phyloP scores from a whole-genome alignment of 331 rosid genomes.

The Malus hybrid region DNA sequence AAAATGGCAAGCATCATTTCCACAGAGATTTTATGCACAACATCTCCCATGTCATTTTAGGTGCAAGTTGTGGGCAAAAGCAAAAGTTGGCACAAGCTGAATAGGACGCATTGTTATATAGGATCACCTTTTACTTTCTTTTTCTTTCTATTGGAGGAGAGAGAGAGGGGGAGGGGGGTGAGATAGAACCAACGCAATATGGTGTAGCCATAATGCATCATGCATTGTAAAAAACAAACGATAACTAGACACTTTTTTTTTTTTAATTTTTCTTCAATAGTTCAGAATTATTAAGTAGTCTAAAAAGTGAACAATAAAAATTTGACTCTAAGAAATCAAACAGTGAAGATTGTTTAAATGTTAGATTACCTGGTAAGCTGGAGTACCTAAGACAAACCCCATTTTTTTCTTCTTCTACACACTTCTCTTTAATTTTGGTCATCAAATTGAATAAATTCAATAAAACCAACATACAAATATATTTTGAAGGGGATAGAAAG shows the following conservation, averaged over 20 bases:
- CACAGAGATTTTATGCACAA: not conserved
- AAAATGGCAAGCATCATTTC: not conserved
- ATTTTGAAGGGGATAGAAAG: not conserved
- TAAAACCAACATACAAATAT: not conserved
- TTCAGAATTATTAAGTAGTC: no score
- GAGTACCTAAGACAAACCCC: not conserved
- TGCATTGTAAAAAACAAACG: not conserved
- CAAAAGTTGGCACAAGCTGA: conserved; percentile 13
- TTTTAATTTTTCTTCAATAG: no score
- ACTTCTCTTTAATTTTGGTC: no score
- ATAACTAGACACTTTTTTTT: not conserved
- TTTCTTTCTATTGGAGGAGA: not conserved
- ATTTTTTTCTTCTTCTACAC: not conserved
- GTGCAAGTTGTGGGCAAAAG: conserved; percentile 24
- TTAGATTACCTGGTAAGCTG: not conserved
- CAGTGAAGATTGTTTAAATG: not conserved
- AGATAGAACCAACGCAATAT: not conserved
- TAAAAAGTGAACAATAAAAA: no score
- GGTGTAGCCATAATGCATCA: not conserved
- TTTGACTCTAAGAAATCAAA: not conserved
- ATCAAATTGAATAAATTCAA: no score
- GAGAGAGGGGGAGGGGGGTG: not conserved
- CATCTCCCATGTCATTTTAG: conserved; percentile 14
- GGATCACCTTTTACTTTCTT: conserved; percentile 6
- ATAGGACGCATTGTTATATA: not conserved